These are phyloP conservation scores for Candida berthetii DNA, from an alignment of 805 yeast genomes.

Conservation along the genomic window DNA sequence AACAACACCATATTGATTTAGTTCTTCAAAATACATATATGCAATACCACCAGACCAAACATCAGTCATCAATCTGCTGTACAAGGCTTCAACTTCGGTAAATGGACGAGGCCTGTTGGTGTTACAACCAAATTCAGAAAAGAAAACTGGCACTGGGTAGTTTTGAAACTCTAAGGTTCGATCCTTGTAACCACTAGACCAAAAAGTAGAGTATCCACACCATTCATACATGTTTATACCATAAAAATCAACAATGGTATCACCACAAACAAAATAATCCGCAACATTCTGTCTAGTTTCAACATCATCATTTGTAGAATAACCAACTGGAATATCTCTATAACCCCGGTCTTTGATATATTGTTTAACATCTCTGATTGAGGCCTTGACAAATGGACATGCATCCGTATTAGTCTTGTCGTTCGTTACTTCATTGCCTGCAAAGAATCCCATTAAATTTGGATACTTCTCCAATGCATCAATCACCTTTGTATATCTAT, in stretches of 20 bases:
- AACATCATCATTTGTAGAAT: constrained; percentile 85
- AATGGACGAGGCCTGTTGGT: constrained; percentile 60
- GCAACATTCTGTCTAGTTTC: constrained; percentile 76
- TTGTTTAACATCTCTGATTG: constrained; percentile 79
- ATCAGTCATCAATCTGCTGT: constrained; percentile 60
- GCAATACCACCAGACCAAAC: constrained; percentile 87
- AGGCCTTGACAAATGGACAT: constrained; percentile 94
- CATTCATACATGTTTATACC: constrained; percentile 87
- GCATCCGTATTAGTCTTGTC: constrained; percentile 78
- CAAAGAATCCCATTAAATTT: constrained; percentile 89
- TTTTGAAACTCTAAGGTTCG: constrained; percentile 57
- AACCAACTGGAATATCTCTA: constrained; percentile 87
- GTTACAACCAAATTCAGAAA: constrained; percentile 82
- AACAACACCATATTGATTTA: constrained; percentile 69
- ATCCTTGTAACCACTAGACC: constrained; percentile 57
- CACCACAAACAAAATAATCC: constrained; percentile 82
- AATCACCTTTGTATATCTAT: constrained; percentile 76
- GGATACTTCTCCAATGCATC: constrained; percentile 73
- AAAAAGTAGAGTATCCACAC: constrained; percentile 68
- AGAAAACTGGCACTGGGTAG: constrained; percentile 68
- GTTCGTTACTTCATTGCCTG: constrained; percentile 96
- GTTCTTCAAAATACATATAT: constrained; percentile 78
- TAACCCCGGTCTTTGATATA: constrained; percentile 64
- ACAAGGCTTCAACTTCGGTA: constrained; percentile 63
- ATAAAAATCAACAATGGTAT: constrained; percentile 59